Percentiles rank a stretch among this genome's conserved stretches.
phyloP scores from a whole-genome alignment of 2,329 filamentous ascomycete species.

The Cercospora sp. region DNA sequence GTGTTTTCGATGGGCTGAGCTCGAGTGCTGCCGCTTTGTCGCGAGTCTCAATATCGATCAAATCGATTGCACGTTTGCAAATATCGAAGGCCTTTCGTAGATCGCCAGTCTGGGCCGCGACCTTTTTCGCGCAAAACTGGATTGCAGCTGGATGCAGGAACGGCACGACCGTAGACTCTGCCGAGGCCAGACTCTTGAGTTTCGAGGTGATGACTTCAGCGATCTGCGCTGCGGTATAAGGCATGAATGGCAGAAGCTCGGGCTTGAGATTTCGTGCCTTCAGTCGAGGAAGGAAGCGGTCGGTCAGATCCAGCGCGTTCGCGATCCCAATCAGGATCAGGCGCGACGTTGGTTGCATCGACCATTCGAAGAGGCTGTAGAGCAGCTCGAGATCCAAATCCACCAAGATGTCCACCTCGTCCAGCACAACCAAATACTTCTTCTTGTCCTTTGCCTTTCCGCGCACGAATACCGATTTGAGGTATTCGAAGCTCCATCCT shows the following conservation, averaged over 20 bases:
- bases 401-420: conserved; percentile 93
- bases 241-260: conserved; percentile 84
- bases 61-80: conserved; percentile 81
- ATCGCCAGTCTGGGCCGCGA: conserved; percentile 91
- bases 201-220: conserved; percentile 82
- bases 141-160: conserved; percentile 94
- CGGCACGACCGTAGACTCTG: conserved; percentile 59
- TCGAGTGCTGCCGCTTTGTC: conserved; percentile 65
- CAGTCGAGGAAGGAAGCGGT: conserved; percentile 88
- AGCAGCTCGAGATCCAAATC: conserved; percentile 85
- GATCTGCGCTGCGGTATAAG: conserved; percentile 86
- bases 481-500: conserved; percentile 63
- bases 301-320: conserved; percentile 92
- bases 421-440: conserved; percentile 81
- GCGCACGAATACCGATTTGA: conserved; percentile 69
- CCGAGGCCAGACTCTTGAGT: conserved; percentile 64
- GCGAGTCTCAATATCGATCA: conserved; percentile 82
- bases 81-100: conserved; percentile 94
- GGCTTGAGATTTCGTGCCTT: conserved; percentile 93
- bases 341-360: conserved; percentile 74
- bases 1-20: conserved; percentile 66
- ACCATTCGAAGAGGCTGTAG: conserved; percentile 97
- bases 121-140: conserved; percentile 90
- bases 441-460: conserved; percentile 56
- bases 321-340: conserved; percentile 89